Evolutionary conservation across 192 early-diverging fungal species (phyloP).

Genomic region (Backusella sp.): DNA sequence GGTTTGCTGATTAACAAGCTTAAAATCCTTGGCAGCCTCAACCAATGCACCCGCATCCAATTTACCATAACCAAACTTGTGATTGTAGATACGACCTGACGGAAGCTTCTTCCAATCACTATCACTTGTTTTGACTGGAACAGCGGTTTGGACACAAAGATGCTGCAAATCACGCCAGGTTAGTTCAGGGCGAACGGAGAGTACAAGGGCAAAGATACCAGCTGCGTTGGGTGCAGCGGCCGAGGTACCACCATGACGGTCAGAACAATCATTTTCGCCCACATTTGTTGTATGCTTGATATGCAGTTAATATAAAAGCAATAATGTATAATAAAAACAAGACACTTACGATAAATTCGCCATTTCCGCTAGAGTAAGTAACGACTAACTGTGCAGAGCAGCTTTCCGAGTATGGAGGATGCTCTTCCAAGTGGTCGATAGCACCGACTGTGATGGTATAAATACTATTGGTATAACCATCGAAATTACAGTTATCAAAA

Average conservation of each 20-base stretch:
- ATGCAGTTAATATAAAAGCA: not conserved
- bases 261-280: conserved; percentile 68
- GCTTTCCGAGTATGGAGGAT: conserved; percentile 85
- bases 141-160: conserved; percentile 70
- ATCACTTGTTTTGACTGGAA: conserved; percentile 67
- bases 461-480: conserved; percentile 95
- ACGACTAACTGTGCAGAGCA: conserved; percentile 89
- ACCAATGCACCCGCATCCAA: conserved; percentile 79
- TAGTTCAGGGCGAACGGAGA: conserved; percentile 76
- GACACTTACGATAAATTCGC: conserved; percentile 69
- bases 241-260: conserved; percentile 83
- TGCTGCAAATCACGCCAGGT: conserved; percentile 92
- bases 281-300: conserved; percentile 71
- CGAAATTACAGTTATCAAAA: conserved; percentile 93
- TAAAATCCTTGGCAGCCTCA: conserved; percentile 65
- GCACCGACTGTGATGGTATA: conserved; percentile 94
- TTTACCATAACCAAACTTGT: conserved; percentile 91
- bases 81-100: conserved; percentile 71
- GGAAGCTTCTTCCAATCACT: conserved; percentile 69
- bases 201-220: conserved; percentile 81
- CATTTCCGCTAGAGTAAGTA: conserved; percentile 83
- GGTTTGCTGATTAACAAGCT: conserved; percentile 63
- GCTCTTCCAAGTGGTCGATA: conserved; percentile 68
- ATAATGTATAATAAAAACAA: not conserved
- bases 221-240: conserved; percentile 91